Evolutionary conservation across 352 stramenopile genomes (phyloP), one percentile per base, ranked within the genome.

Genomic region (Globisporangium viniferum): DNA sequence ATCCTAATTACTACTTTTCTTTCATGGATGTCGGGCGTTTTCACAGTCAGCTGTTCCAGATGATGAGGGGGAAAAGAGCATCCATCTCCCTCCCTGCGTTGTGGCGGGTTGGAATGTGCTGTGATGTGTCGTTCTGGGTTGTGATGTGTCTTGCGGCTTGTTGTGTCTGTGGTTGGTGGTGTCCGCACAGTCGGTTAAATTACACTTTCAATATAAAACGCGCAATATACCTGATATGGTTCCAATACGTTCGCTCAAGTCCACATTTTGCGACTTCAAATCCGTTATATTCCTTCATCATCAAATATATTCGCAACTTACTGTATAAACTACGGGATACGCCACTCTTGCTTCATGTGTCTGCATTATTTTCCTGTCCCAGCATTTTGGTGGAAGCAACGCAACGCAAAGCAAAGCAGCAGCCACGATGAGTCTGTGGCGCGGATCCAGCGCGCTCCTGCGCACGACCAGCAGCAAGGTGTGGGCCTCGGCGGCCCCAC

Each of bases 371-470:
- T 20, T 59, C 29, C 3, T 35, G 5, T 5, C 24, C 31, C 31
- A 41, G 54, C 54, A 60, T 60, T 60, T 46, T 60, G 31, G 55
- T 60, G 55, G 54, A 59, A 59, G 53, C 53, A 33, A 58, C 29
- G 53, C 24, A 59, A 33, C 56, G 44, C 60, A 48, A 12, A 62
- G 57, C 33, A 51, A 29, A 62, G n/a, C 5, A 62, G 27, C 31
- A 48, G 57, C 24, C 12, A 46, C 3, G 31, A 66, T 66, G 61
- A 66, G 61, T 6, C 61, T 66, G 67, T 82, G 69, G 78, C 78
- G 75, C 24, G 69, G 73, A 72, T 81, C 73, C 35, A 77, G 62
- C 53, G 62, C 68, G 64, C 69, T 82, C 22, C 24, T 62, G 58
- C 66, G 66, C 36, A 66, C 59, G 39, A 49, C 33, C 48, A 48